Evolutionary conservation across 2,329 filamentous ascomycete genomes (phyloP), one percentile per base, ranked within the genome.

Genomic region (Metarhizium album): DNA sequence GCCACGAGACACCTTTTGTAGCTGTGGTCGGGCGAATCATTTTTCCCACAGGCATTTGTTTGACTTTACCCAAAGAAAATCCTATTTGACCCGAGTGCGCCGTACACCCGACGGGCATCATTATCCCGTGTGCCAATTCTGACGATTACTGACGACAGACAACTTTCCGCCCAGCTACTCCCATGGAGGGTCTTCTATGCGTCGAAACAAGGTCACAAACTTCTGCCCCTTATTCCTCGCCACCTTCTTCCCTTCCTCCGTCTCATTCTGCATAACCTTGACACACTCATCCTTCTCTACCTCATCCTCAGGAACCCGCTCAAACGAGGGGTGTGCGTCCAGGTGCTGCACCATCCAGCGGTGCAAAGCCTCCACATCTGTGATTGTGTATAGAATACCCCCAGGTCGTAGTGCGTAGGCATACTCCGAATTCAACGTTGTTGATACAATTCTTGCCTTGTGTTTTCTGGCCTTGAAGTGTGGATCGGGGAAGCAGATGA

Each of bases 381-480:
- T 98, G 61, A 98, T 97, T 1, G 91, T 97, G 66, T 97, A 98
- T 42, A 95, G 76, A 46, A 91, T 79, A 2, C 93, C 94, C 0
- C 90, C 90, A 0, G 90, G 90, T 40, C 77, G 76, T 55, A 97
- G 64, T 9, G 86, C 87, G 64, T 86, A 97, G 0, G 93, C 93
- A 64, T 98, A 98, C 68, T 98, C 93, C 0, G 90, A 87, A 62
- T 88, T 90, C 49, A 98, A 73, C 14, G 89, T 90, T 42, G 86
- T 79, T 22, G 87, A 93, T 2, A 98, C 88, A 60, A 98, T 98
- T 38, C 93, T 78, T 38, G 90, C 90, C 70, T 98, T 98, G 74
- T 97, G 93, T 69, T 98, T 98, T 55, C 91, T 80, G 13, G 88
- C 82, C 70, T 98, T 98, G 75, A 98, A 98, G 69, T 98, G 93